Evolutionary conservation across 805 yeast species (phyloP).

Genomic region (Jamesozyma piceae): DNA sequence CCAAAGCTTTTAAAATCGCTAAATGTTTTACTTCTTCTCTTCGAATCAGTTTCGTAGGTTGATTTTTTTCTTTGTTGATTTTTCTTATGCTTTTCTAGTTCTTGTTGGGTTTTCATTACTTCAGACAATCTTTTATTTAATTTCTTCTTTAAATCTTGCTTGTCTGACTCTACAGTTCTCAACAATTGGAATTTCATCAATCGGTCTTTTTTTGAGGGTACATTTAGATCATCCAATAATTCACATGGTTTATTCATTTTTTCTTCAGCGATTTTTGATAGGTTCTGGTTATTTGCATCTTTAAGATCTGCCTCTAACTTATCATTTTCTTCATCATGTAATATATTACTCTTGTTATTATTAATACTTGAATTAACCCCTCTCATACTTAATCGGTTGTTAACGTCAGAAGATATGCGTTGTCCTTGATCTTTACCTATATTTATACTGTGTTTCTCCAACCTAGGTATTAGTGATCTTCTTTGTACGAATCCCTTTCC

Average conservation of each 20-base stretch:
- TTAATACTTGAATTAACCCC: not conserved
- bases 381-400: not conserved
- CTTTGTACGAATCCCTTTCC: not conserved
- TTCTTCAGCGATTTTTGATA: not conserved
- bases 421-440: not conserved
- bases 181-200: constrained; percentile 25
- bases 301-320: not conserved
- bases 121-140: constrained; percentile 25
- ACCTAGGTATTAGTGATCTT: constrained; percentile 8
- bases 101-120: constrained; percentile 27
- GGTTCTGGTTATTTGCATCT: not conserved
- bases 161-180: constrained; percentile 18
- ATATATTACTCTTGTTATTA: not conserved
- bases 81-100: constrained; percentile 18
- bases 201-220: constrained; percentile 14
- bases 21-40: constrained; percentile 10
- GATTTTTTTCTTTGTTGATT: constrained; percentile 24
- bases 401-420: not conserved
- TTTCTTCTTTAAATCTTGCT: constrained; percentile 23
- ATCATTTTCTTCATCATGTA: not conserved
- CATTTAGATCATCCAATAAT: not conserved
- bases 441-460: not conserved
- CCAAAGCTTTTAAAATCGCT: constrained; percentile 7
- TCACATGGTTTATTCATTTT: not conserved
- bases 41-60: constrained; percentile 21